phyloP scores from a whole-genome alignment of 2,329 filamentous ascomycete species.

The Leptographium wingfieldii region DNA sequence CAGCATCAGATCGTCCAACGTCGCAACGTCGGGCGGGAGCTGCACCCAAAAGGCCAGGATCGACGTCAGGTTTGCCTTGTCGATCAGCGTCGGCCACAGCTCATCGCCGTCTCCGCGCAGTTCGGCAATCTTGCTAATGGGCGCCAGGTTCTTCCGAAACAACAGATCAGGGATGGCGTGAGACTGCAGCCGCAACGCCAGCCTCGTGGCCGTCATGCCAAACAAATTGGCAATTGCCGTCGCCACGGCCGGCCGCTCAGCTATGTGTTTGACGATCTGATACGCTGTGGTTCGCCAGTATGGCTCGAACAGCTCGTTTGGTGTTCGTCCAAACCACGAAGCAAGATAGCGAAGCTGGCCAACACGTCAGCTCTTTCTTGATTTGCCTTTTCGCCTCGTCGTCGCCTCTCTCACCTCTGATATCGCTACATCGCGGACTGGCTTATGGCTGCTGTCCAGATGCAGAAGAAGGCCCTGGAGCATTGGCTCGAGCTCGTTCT shows the following conservation, averaged over 20 bases:
- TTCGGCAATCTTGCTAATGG: constrained; percentile 64
- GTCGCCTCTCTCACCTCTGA: constrained; percentile 3
- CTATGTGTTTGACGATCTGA: constrained; percentile 69
- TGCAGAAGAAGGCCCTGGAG: constrained; percentile 9
- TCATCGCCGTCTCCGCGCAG: constrained; percentile 56
- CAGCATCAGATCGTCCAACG: constrained; percentile 11
- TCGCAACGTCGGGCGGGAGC: constrained; percentile 4
- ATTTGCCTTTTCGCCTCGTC: background rate
- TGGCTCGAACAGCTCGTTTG: constrained; percentile 62
- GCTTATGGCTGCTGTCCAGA: constrained; percentile 6
- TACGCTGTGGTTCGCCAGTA: constrained; percentile 84
- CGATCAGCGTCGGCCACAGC: constrained; percentile 40
- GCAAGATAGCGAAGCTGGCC: constrained; percentile 54
- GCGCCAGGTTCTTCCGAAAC: constrained; percentile 51
- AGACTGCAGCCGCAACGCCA: constrained; percentile 64
- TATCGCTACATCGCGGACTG: constrained; percentile 8
- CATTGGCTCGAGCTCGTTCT: constrained; percentile 10
- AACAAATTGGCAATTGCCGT: constrained; percentile 71
- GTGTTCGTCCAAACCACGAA: constrained; percentile 46
- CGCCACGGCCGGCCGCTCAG: constrained; percentile 67
- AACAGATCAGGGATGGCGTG: constrained; percentile 82
- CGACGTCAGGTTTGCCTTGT: constrained; percentile 41
- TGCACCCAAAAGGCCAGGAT: constrained; percentile 33
- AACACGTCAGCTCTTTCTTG: background rate
- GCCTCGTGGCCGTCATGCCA: constrained; percentile 58